Conservation (phyloP, 192 early-diverging fungal species). For the Coemansia sp. region DNA sequence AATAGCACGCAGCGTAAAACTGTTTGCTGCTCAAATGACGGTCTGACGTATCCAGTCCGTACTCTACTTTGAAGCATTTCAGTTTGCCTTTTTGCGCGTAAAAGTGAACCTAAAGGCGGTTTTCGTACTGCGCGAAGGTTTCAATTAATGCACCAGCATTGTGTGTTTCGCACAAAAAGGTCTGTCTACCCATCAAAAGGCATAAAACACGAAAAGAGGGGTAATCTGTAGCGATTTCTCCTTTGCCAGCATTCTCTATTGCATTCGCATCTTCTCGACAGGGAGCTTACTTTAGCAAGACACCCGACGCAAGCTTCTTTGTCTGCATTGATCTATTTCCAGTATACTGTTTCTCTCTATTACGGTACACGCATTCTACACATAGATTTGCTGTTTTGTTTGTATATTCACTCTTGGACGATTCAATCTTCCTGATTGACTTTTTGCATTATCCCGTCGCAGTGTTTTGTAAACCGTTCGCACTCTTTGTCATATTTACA, state of each 20-base stretch:
- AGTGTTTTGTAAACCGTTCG: background rate
- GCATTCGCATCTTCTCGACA: background rate
- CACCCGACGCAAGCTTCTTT: background rate
- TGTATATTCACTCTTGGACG: background rate
- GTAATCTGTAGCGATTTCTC: constrained; percentile 3
- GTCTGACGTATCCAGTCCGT: background rate
- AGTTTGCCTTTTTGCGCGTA: background rate
- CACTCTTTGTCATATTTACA: background rate
- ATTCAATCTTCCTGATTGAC: constrained; percentile 3
- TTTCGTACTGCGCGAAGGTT: background rate
- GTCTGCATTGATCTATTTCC: background rate
- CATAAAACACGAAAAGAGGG: background rate
- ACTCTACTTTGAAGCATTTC: background rate
- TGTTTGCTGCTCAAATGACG: background rate
- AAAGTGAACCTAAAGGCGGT: background rate
- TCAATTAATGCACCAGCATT: constrained; percentile 3
- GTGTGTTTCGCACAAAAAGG: background rate
- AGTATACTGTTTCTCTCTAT: background rate
- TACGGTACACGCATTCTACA: constrained; percentile 4
- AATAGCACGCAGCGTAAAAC: background rate
- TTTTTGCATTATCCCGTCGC: background rate
- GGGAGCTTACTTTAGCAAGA: background rate
- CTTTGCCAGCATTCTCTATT: background rate
- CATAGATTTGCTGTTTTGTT: constrained; percentile 15
- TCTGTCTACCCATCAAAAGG: background rate